These are phyloP conservation scores for Camellia japonica DNA, from an alignment of 148 eudicot genomes.

Conservation along the genomic window DNA sequence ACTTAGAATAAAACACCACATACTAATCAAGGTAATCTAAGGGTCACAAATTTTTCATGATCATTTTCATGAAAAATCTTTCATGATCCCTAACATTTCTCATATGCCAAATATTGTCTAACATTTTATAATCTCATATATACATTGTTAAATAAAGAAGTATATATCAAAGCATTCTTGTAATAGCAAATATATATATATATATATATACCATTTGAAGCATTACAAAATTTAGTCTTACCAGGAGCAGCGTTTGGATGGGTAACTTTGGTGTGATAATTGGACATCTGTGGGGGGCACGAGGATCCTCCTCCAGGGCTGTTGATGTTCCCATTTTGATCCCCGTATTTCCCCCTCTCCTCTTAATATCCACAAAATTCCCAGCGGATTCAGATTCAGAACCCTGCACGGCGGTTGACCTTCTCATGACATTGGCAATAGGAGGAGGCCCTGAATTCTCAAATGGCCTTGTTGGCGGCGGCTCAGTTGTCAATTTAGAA, in stretches of 20 bases:
- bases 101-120: too few relatives aligned
- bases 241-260: slow-evolving; percentile 52
- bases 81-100: too few relatives aligned
- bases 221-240: slow-evolving; percentile 11
- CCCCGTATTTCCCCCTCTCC: slow-evolving; percentile 9
- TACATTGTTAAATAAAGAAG: too few relatives aligned
- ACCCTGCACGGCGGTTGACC: background rate
- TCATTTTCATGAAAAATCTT: too few relatives aligned
- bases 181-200: too few relatives aligned
- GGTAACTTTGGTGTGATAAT: slow-evolving; percentile 50
- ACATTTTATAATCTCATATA: too few relatives aligned
- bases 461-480: slow-evolving; percentile 12
- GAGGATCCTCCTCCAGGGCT: slow-evolving; percentile 32
- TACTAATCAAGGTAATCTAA: too few relatives aligned
- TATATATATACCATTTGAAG: too few relatives aligned
- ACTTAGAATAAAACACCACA: too few relatives aligned
- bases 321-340: slow-evolving; percentile 18
- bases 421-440: too few relatives aligned
- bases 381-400: background rate
- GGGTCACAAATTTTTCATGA: too few relatives aligned
- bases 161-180: too few relatives aligned
- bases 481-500: background rate
- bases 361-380: background rate
- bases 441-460: background rate
- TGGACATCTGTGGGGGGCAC: slow-evolving; percentile 32